Evolutionary conservation across 345 rosid species (phyloP).

Genomic region (Arabidopsis thaliana): TAIR10.1 NC_003076.8:2925501-2926000

Average conservation of each 20-base stretch:
- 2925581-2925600: conserved; percentile 59
- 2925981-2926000: conserved; percentile 10
- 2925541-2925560: conserved; percentile 41
- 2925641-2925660: conserved; percentile 43
- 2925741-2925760: conserved; percentile 74
- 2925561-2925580: conserved; percentile 58
- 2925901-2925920: conserved; percentile 71
- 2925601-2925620: conserved; percentile 76
- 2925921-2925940: conserved; percentile 22
- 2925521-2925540: conserved; percentile 53
- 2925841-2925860: conserved; percentile 86
- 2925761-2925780: conserved; percentile 84
- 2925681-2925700: conserved; percentile 57
- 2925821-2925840: conserved; percentile 68
- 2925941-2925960: not conserved
- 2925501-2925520: conserved; percentile 58
- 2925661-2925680: conserved; percentile 46
- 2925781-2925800: conserved; percentile 75
- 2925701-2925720: conserved; percentile 81
- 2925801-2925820: conserved; percentile 94
- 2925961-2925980: conserved; percentile 13
- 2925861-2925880: conserved; percentile 93
- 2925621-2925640: conserved; percentile 47
- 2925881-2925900: conserved; percentile 98
- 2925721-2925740: conserved; percentile 68